Percentiles rank a stretch among this genome's conserved stretches.
Conservation (phyloP, 805 yeast genomes). For the Kazachstania taianensis region DNA sequence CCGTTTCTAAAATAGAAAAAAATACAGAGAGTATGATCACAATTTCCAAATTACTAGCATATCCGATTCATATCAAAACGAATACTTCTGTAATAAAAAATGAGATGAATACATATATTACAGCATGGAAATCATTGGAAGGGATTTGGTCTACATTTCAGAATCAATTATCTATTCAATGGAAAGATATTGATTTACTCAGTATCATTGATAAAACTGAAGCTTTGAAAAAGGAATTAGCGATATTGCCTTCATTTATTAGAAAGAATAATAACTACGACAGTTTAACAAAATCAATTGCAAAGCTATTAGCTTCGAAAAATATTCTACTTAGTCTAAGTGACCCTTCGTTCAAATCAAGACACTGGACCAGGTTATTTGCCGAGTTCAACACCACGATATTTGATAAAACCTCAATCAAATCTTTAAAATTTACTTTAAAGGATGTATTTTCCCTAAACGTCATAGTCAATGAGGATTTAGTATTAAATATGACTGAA, state of each 20-base stretch:
- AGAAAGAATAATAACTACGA: not conserved
- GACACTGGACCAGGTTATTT: constrained; percentile 58
- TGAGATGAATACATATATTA: no score
- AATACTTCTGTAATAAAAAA: no score
- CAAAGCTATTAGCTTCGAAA: not conserved
- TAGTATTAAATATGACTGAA: constrained; percentile 40
- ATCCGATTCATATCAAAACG: no score
- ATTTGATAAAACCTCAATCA: constrained; percentile 13
- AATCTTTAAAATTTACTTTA: constrained; percentile 29
- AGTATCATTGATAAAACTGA: no score
- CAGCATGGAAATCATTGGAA: no score
- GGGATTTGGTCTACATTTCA: no score
- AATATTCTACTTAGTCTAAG: constrained; percentile 27
- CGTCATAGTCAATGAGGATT: constrained; percentile 34
- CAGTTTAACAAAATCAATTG: not conserved
- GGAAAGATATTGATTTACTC: no score
- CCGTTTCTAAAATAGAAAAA: no score
- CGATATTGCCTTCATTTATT: not conserved
- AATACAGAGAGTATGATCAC: no score
- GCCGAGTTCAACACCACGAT: constrained; percentile 24
- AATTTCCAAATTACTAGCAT: no score
- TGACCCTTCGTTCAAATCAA: constrained; percentile 44
- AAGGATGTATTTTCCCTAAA: constrained; percentile 56
- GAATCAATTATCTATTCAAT: no score
- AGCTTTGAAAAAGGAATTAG: not conserved